These are phyloP conservation scores for Eimeria acervulina DNA, from an alignment of 169 alveolate genomes.

Conservation along the genomic window DNA sequence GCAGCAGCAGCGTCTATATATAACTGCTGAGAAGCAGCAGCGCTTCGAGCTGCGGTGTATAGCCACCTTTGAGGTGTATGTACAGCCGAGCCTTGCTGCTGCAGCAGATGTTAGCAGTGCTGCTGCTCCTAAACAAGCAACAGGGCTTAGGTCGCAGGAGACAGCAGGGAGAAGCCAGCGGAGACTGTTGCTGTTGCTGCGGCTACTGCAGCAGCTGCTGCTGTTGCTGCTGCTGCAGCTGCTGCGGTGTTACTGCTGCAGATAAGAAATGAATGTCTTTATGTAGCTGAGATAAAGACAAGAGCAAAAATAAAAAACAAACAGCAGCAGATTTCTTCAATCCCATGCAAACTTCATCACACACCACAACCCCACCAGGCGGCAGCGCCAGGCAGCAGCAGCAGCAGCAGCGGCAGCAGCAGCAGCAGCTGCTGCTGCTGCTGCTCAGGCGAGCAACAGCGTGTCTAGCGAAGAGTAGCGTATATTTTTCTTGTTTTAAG, in stretches of 20 bases:
- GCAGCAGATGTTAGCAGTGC: not conserved
- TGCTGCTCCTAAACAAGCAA: not conserved
- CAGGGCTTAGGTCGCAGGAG: not conserved
- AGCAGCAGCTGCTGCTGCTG: not conserved
- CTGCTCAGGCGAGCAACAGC: not conserved
- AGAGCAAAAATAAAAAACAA: no score
- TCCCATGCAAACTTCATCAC: no score
- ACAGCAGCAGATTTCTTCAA: no score
- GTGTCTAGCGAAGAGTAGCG: no score
- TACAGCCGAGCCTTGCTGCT: not conserved
- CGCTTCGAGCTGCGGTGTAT: not conserved
- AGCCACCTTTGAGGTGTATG: not conserved
- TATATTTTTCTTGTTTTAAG: no score
- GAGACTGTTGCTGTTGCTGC: conserved; percentile 4
- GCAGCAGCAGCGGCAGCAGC: not conserved
- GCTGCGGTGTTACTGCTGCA: not conserved
- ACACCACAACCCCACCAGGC: not conserved
- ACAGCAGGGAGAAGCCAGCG: not conserved
- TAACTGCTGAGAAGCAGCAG: not conserved
- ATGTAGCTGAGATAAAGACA: no score
- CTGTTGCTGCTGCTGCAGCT: no score
- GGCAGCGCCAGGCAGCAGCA: no score
- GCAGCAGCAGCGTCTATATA: not conserved
- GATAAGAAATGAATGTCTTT: no score
- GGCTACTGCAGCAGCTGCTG: no score